A percentile compares a stretch with the other conserved stretches of the same genome.
These are phyloP conservation scores for Cerrena zonata DNA, from an alignment of 1,284 basidiomycete species.

Conservation along the genomic window DNA sequence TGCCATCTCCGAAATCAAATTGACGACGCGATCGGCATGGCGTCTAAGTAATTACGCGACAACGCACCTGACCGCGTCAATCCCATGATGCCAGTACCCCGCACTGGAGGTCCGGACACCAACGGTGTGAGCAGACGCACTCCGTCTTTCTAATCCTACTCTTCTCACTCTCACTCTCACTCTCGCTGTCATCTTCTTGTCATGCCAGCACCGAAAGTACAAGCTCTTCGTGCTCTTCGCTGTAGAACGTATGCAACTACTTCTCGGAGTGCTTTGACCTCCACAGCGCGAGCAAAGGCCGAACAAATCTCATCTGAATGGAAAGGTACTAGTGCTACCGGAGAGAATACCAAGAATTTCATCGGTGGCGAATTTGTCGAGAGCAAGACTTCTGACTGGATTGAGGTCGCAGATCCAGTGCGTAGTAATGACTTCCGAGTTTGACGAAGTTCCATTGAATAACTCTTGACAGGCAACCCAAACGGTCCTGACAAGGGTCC, in stretches of 20 bases:
- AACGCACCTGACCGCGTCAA: background rate
- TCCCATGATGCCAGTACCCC: slow-evolving; percentile 3
- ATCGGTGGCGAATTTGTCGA: slow-evolving; percentile 85
- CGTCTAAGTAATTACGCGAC: too few relatives aligned
- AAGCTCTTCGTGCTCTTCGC: slow-evolving; percentile 12
- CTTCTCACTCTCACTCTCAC: background rate
- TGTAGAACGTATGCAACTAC: slow-evolving; percentile 41
- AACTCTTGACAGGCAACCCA: slow-evolving; percentile 66
- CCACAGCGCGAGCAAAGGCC: slow-evolving; percentile 51
- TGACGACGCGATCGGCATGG: too few relatives aligned
- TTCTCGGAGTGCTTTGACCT: slow-evolving; percentile 40
- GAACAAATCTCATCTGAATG: slow-evolving; percentile 67
- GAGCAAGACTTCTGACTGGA: slow-evolving; percentile 72
- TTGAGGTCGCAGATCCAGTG: slow-evolving; percentile 85
- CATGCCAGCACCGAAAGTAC: slow-evolving; percentile 6
- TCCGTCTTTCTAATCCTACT: background rate
- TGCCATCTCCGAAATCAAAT: too few relatives aligned
- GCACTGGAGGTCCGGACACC: background rate
- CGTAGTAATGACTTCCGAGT: too few relatives aligned
- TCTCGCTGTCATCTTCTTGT: background rate
- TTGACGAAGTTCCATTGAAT: slow-evolving; percentile 5
- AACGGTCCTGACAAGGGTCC: slow-evolving; percentile 81
- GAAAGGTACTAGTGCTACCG: slow-evolving; percentile 80
- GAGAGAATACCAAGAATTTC: slow-evolving; percentile 83
- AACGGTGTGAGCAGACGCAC: background rate